A percentile compares a stretch with the other conserved stretches of the same genome.
Evolutionary conservation across 495 filamentous ascomycete genomes (phyloP).

Genomic region (Tuber brumale): DNA sequence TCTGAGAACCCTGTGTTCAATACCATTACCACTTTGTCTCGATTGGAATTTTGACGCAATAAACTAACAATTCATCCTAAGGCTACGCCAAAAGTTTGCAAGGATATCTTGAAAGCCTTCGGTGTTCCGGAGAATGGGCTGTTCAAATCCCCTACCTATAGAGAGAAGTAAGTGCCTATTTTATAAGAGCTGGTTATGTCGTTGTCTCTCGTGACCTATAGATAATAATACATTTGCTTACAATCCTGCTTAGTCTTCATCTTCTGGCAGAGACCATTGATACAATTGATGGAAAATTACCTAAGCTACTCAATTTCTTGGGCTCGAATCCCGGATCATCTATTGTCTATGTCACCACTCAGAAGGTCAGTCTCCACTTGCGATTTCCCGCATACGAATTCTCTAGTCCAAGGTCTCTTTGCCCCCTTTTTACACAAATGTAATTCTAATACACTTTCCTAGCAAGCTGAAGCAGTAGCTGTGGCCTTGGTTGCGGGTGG

Average conservation of each 20-base stretch:
- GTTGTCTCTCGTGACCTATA: background rate
- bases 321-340: slow-evolving; percentile 48
- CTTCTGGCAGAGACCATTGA: slow-evolving; percentile 48
- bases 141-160: slow-evolving; percentile 54
- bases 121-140: slow-evolving; percentile 48
- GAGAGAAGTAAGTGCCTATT: slow-evolving; percentile 45
- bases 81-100: slow-evolving; percentile 51
- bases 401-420: background rate
- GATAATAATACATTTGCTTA: background rate
- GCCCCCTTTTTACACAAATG: background rate
- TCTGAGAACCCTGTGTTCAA: background rate
- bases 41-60: background rate
- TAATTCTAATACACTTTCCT: slow-evolving; percentile 12
- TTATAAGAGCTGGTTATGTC: background rate
- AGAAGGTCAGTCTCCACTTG: slow-evolving; percentile 29
- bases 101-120: slow-evolving; percentile 52
- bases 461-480: slow-evolving; percentile 49
- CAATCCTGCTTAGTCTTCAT: slow-evolving; percentile 39
- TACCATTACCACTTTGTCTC: background rate
- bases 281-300: slow-evolving; percentile 45
- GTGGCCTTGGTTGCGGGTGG: slow-evolving; percentile 40
- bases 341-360: slow-evolving; percentile 54
- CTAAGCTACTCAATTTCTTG: slow-evolving; percentile 48
- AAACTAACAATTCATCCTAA: slow-evolving; percentile 8
- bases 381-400: background rate